These are phyloP conservation scores for Gyromitra esculenta DNA, from an alignment of 2,329 filamentous ascomycete species.

Conservation along the genomic window DNA sequence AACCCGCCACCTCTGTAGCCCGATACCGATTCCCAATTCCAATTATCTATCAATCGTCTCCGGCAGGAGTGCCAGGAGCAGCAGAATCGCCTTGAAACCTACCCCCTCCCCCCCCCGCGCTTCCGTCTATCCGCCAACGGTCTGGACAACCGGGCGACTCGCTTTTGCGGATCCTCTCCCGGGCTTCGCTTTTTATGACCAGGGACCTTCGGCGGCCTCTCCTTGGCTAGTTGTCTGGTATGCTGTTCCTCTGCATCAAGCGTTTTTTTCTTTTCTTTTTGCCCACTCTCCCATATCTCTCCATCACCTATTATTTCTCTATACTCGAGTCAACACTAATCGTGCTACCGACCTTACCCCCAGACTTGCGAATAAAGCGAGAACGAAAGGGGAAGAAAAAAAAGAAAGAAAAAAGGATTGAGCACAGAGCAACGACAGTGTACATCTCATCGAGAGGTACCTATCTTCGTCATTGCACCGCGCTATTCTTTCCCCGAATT, in stretches of 20 bases:
- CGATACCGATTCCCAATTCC: conserved; percentile 43
- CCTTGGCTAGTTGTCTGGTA: conserved; percentile 45
- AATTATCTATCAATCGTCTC: conserved; percentile 42
- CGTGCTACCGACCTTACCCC: conserved; percentile 35
- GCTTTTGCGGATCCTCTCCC: conserved; percentile 46
- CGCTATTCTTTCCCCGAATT: conserved; percentile 44
- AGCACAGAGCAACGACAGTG: conserved; percentile 29
- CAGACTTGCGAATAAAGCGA: conserved; percentile 37
- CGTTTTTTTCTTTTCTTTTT: conserved; percentile 37
- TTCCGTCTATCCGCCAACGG: conserved; percentile 49
- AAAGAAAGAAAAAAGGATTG: conserved; percentile 41
- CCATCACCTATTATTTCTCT: conserved; percentile 38
- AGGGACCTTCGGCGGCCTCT: conserved; percentile 21
- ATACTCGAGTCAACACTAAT: conserved; percentile 44
- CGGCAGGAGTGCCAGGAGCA: conserved; percentile 43
- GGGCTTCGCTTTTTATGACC: conserved; percentile 48
- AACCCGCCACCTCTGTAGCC: conserved; percentile 39
- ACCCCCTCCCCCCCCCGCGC: conserved; percentile 24
- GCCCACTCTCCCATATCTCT: conserved; percentile 31
- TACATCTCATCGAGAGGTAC: conserved; percentile 46
- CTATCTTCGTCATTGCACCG: conserved; percentile 49
- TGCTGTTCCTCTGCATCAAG: conserved; percentile 36
- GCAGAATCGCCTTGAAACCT: conserved; percentile 45
- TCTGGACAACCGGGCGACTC: conserved; percentile 47
- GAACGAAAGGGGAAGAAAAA: conserved; percentile 38